Base-by-base conservation (phyloP, 2,329 filamentous ascomycete genomes). In the Scedosporium apiospermum region DNA sequence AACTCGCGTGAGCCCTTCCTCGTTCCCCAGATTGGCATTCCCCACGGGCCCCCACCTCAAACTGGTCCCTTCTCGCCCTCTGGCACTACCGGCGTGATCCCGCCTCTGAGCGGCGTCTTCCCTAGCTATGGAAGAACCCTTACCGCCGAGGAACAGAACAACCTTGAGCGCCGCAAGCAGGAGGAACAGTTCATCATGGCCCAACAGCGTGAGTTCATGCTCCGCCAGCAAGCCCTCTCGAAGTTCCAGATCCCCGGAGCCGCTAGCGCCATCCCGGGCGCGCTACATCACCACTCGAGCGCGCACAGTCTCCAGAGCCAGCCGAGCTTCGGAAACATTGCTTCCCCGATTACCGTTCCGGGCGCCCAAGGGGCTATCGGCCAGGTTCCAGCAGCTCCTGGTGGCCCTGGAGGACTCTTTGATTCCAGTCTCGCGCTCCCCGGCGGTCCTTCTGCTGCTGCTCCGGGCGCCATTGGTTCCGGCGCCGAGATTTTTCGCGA, bases 131-230 rank as follows among this genome's bases (percentile, higher is more conserved):
- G 95, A 5, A 92, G 95, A 6, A 99, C 96, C 0, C 79, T 99
- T 68, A 99, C 96, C 7, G 95, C 95, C 0, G 93, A 98, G 70
- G 95, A 99, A 74, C 95, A 99, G 73, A 99, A 99, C 76, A 96
- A 96, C 46, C 80, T 99, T 1, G 95, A 99, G 77, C 86, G 95
- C 62, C 84, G 95, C 61, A 99, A 99, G 78, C 95, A 99, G 73
- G 95, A 99, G 75, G 96, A 99, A 71, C 95, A 99, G 73, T 96
- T 95, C 72, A 81, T 96, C 42, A 96, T 98, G 86, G 95, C 96
- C 57, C 88, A 95, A 51, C 95, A 99, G 74, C 91, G 96, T 68
- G 95, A 99, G 72, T 91, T 91, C 68, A 83, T 97, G 62, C 89
- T 92, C 66, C 90, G 92, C 66, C 92, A 96, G 71, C 92, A 64